Evolutionary conservation across 78 protist genomes (phyloP), one percentile per base, ranked within the genome.

Genomic region (Pelomyxa schiedti): DNA sequence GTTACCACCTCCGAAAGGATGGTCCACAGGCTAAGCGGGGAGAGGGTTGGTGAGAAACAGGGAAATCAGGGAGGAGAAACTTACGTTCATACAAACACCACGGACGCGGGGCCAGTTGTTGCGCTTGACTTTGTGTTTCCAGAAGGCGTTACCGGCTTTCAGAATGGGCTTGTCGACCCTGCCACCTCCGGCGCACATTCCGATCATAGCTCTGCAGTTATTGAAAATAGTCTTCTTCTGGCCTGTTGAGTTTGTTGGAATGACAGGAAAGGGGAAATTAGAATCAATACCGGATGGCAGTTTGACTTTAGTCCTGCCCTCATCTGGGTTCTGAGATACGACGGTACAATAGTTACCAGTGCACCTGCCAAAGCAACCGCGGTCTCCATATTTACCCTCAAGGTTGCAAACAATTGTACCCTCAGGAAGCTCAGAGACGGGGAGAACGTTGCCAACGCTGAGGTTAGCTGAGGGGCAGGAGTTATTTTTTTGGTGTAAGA

Each of bases 161-260:
- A 98, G 87, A 66, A 98, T 70, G 43, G 99, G 99, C 97, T 97
- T 98, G 77, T 98, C 99, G 42, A 84, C 88, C 72, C 99, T 97
- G 38, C 99, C 99, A 77, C 99, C 99, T 37, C 99, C 99, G 36
- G 98, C 99, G 42, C 97, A 89, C 42, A 98, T 70, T 70, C 99
- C 99, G 30, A 98, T 78, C 90, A 88, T 93, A 69, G 99, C 99
- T 39, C 99, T 91, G 88, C 93, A 74, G 29, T 4, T 3, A 7
- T 91, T 80, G 28, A 88, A 36, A 41, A 97, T 29, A 74, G 82
- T 73, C 92, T 96, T 96, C 90, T 97, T 94, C 84, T 89, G 16
- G n/a, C 32, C 91, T 24, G 24, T 24, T 52, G 24, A 52, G 24
- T 24, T 24, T 52, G 63, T n/a, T 52, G 63, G 24, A 24, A 24